phyloP scores from a whole-genome alignment of 495 filamentous ascomycete species.

The Neurospora sp. region DNA sequence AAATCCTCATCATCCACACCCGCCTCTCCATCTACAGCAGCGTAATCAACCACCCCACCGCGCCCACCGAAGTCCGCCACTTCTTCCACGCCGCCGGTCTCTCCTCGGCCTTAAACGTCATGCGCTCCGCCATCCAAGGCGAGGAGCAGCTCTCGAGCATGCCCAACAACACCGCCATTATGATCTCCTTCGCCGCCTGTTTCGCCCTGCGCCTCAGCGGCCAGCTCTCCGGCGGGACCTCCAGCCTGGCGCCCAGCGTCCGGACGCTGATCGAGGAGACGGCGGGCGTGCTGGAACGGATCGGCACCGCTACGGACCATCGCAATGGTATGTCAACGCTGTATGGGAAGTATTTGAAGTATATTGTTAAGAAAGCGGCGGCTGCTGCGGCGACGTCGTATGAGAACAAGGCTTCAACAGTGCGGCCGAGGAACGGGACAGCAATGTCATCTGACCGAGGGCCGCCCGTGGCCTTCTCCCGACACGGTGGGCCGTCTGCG shows the following conservation, averaged over 20 bases:
- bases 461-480: background rate
- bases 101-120: conserved; percentile 61
- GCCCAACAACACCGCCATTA: conserved; percentile 70
- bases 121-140: conserved; percentile 62
- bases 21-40: conserved; percentile 61
- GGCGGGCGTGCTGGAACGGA: conserved; percentile 56
- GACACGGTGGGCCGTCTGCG: conserved; percentile 1
- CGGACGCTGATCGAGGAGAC: conserved; percentile 59
- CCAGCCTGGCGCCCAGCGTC: conserved; percentile 56
- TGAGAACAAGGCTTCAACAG: background rate
- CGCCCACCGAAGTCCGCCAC: conserved; percentile 56
- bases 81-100: conserved; percentile 61
- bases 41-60: conserved; percentile 66
- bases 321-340: conserved; percentile 52
- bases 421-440: background rate
- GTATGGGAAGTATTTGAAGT: conserved; percentile 52
- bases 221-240: conserved; percentile 40
- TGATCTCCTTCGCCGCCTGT: conserved; percentile 68
- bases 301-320: conserved; percentile 53
- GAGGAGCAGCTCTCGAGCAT: conserved; percentile 60
- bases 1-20: conserved; percentile 64
- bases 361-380: conserved; percentile 39
- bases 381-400: background rate
- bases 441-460: background rate
- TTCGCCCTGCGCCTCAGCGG: conserved; percentile 56